These are phyloP conservation scores for Cutaneotrichosporon cavernicola DNA, from an alignment of 1,284 basidiomycete species.

Conservation along the genomic window DNA sequence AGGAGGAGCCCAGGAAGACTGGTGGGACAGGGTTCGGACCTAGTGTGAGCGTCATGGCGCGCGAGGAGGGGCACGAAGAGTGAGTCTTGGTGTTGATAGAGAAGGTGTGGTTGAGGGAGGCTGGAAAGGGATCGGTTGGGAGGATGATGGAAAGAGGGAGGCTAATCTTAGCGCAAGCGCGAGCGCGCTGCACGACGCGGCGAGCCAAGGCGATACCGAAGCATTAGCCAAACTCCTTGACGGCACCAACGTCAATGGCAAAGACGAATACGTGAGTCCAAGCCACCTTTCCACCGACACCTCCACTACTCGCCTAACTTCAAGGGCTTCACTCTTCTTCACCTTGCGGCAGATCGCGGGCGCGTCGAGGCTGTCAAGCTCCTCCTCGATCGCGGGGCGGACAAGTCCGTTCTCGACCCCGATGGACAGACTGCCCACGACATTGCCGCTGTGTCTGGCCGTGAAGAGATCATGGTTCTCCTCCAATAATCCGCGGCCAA, in stretches of 20 bases:
- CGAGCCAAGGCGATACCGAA: slow-evolving; percentile 61
- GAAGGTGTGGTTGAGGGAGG: too few species aligned
- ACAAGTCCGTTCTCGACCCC: slow-evolving; percentile 60
- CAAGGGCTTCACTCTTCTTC: slow-evolving; percentile 80
- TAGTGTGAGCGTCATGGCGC: slow-evolving; percentile 63
- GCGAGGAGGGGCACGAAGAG: slow-evolving; percentile 28
- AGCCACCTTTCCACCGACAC: too few species aligned
- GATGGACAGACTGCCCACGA: slow-evolving; percentile 43
- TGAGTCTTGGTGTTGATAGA: slow-evolving; percentile 16
- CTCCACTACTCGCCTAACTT: neutral
- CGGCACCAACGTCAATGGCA: slow-evolving; percentile 55
- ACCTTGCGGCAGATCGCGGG: slow-evolving; percentile 80
- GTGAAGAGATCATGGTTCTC: slow-evolving; percentile 34
- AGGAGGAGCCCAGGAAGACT: slow-evolving; percentile 25
- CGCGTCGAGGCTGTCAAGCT: slow-evolving; percentile 60
- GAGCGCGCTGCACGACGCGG: slow-evolving; percentile 62
- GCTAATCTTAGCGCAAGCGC: neutral
- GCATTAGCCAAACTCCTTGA: slow-evolving; percentile 58
- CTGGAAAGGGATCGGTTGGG: too few species aligned
- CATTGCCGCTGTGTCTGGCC: slow-evolving; percentile 34
- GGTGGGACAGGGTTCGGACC: slow-evolving; percentile 52
- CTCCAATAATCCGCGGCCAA: slow-evolving; percentile 13
- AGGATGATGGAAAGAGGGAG: too few species aligned
- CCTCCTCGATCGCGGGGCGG: slow-evolving; percentile 67
- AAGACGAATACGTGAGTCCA: slow-evolving; percentile 64